Conservation (phyloP, 2,329 filamentous ascomycete genomes). For the Pochonia chlamydosporia region DNA sequence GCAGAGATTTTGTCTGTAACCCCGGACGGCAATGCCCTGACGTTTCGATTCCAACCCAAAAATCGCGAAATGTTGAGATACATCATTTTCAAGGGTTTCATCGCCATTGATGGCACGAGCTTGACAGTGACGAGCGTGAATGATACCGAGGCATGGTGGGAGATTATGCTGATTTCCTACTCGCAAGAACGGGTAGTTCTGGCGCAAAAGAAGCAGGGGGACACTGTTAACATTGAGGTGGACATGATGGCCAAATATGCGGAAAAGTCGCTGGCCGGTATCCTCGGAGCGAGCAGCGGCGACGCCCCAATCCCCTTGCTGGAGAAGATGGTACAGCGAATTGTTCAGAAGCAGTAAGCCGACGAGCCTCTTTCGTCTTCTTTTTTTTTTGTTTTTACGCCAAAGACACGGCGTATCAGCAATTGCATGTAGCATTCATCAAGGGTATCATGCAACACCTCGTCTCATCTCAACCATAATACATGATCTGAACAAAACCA, state of each 20-base stretch:
- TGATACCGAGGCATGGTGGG: slow-evolving; percentile 76
- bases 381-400: too few species aligned
- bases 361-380: too few species aligned
- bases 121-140: slow-evolving; percentile 85
- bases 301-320: slow-evolving; percentile 50
- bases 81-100: slow-evolving; percentile 92
- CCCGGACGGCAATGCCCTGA: slow-evolving; percentile 84
- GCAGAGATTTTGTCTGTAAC: slow-evolving; percentile 68
- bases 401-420: too few species aligned
- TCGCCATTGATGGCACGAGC: slow-evolving; percentile 90
- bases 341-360: slow-evolving; percentile 45
- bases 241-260: slow-evolving; percentile 84
- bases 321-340: slow-evolving; percentile 66
- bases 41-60: slow-evolving; percentile 73
- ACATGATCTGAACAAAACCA: neutral
- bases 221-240: slow-evolving; percentile 87
- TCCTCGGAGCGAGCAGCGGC: slow-evolving; percentile 52
- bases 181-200: slow-evolving; percentile 89
- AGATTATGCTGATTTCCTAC: slow-evolving; percentile 97
- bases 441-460: slow-evolving; percentile 15
- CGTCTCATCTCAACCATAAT: slow-evolving; percentile 5
- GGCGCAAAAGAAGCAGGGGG: slow-evolving; percentile 70
- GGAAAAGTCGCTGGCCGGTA: slow-evolving; percentile 78
- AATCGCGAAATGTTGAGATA: slow-evolving; percentile 70
- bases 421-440: too few species aligned